These are phyloP conservation scores for Ilyonectria sp. DNA, from an alignment of 2,329 filamentous ascomycete genomes.

Conservation along the genomic window DNA sequence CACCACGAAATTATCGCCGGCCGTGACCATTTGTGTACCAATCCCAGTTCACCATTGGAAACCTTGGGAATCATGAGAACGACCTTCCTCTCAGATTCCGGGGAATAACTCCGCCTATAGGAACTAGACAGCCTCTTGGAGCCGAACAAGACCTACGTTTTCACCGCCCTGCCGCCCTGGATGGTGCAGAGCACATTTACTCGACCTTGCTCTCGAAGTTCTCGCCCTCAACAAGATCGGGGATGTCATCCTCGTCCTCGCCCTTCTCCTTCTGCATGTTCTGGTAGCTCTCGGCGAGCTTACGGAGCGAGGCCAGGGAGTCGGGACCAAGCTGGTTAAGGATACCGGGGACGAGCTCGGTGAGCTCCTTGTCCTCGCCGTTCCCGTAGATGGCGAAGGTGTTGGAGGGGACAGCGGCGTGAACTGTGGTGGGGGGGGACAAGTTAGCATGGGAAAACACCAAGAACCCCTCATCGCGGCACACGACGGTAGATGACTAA, in stretches of 20 bases:
- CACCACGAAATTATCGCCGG: conserved; percentile 47
- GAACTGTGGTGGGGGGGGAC: conserved; percentile 71
- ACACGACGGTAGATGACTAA: conserved; percentile 63
- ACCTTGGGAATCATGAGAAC: conserved; percentile 44
- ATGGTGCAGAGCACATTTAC: conserved; percentile 65
- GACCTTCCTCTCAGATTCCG: conserved; percentile 44
- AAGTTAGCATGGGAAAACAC: conserved; percentile 40
- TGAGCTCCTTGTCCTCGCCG: conserved; percentile 99
- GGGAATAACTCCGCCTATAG: conserved; percentile 46
- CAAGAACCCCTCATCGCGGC: conserved; percentile 32
- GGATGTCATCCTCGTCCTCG: conserved; percentile 95
- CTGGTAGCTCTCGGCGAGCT: conserved; percentile 99
- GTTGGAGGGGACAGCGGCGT: conserved; percentile 97
- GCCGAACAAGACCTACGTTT: conserved; percentile 44
- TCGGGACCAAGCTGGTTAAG: conserved; percentile 99
- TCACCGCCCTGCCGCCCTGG: conserved; percentile 44
- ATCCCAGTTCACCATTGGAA: conserved; percentile 46
- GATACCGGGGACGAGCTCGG: conserved; percentile 98
- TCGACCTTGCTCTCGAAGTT: conserved; percentile 99
- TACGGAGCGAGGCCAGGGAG: conserved; percentile 96
- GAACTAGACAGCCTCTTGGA: conserved; percentile 43
- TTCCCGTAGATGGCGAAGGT: conserved; percentile 99
- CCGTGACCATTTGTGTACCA: conserved; percentile 48
- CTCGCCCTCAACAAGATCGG: conserved; percentile 95
- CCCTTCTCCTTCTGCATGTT: conserved; percentile 96